Conservation (phyloP, 495 filamentous ascomycete genomes). For the Evernia prunastri region DNA sequence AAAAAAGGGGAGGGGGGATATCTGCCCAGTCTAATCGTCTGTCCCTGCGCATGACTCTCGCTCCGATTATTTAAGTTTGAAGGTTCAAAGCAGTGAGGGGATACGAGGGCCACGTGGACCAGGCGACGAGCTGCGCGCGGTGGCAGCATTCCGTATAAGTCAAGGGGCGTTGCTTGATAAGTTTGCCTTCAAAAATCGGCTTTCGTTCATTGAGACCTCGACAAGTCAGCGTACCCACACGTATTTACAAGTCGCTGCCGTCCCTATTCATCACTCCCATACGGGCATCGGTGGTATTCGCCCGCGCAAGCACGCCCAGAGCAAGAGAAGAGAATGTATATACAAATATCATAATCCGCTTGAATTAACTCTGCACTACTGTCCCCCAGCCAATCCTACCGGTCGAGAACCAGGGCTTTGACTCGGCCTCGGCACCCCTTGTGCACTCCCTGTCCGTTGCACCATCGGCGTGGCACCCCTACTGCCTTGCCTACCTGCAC, state of each 20-base stretch:
- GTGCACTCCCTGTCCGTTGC: conserved; percentile 32
- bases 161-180: too few relatives aligned
- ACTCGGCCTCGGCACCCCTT: conserved; percentile 23
- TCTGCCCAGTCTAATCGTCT: too few relatives aligned
- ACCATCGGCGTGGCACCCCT: conserved; percentile 46
- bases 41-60: too few relatives aligned
- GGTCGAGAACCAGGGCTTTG: conserved; percentile 34
- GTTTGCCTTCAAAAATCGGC: neutral
- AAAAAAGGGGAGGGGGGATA: too few relatives aligned
- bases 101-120: too few relatives aligned
- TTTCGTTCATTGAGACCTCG: neutral
- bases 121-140: too few relatives aligned
- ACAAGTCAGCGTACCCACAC: neutral
- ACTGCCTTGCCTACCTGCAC: conserved; percentile 37
- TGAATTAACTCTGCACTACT: neutral
- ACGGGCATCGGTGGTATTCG: neutral
- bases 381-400: conserved; percentile 34
- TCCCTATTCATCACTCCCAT: neutral
- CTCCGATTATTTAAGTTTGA: too few relatives aligned
- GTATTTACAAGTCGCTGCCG: neutral
- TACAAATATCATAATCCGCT: neutral
- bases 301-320: neutral
- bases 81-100: too few relatives aligned
- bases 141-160: neutral
- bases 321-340: neutral